Base-by-base conservation (phyloP, 1,284 basidiomycete species). In the Phenoliferia sp. region DNA sequence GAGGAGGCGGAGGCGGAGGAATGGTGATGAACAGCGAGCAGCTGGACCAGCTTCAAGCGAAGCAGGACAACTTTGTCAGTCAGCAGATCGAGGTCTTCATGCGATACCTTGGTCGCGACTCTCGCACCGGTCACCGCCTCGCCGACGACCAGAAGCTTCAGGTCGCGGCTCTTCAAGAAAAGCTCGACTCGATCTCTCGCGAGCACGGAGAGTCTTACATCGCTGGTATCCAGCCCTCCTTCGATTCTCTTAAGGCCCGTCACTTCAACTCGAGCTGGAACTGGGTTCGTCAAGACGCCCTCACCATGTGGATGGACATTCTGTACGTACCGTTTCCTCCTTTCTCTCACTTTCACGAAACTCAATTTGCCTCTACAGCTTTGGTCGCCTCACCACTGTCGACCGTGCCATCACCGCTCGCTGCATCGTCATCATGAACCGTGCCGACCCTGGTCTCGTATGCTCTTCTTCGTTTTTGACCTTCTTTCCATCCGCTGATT, bases 261-360 rank as follows among this genome's bases (percentile, higher is more conserved):
- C 92, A 90, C 78, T 99, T 99, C 83, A 94, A 97, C 79, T 97
- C 94, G 15, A 93, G 90, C 16, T 99, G 95, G 95, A 99, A 99
- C 80, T 99, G 95, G 96, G 94, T 91, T 62, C 88, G 95, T 73
- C 77, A 78, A 66, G 93, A 95, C 72, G 92, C 94, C 32, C 84
- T 98, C 52, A 83, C 91, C 69, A 92, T 98, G 90, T 98, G 89
- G 82, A 97, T 94, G 81, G 94, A 97, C 78, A 95, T 98, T 80
- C 92, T 97, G 64, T 72, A 31, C 39, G 65, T 36, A 10, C 32
- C 52, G 22, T n/a, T n/a, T 57, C 3, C n/a, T 59, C 15, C 12
- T 63, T 34, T 50, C 32, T 59, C n/a, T 26, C n/a, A n/a, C 61
- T 36, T 7, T 29, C 29, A 29, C 35, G 33, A 33, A 17, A 15